Conservation (phyloP, 805 yeast species). For the Grigorovia humatica region DNA sequence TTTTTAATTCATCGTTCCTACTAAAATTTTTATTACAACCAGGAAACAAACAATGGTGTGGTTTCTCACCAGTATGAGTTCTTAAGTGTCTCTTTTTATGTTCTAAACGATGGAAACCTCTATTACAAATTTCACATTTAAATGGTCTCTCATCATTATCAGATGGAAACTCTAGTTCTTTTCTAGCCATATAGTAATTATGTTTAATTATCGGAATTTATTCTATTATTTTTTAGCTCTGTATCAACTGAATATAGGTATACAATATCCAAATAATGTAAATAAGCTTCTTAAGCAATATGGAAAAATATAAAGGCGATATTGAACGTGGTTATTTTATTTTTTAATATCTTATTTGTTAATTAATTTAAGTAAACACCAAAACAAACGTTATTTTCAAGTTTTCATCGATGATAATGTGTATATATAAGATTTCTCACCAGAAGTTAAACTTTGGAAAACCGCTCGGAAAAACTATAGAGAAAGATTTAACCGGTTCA, state of each 20-base stretch:
- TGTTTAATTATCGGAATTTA: background rate
- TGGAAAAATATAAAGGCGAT: too few species aligned
- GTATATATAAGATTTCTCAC: background rate
- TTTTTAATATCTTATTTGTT: background rate
- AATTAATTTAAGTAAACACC: too few species aligned
- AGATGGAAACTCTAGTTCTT: conserved; percentile 1
- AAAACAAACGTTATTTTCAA: background rate
- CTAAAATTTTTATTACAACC: conserved; percentile 76
- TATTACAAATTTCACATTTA: conserved; percentile 73
- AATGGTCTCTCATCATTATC: conserved; percentile 49
- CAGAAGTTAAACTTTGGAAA: background rate
- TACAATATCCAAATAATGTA: too few species aligned
- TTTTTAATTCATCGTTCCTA: conserved; percentile 74
- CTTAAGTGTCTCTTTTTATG: conserved; percentile 88
- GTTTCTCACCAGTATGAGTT: conserved; percentile 90
- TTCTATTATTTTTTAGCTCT: conserved; percentile 5
- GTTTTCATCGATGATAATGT: background rate
- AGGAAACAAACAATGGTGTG: conserved; percentile 74
- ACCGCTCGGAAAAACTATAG: background rate
- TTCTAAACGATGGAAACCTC: conserved; percentile 80
- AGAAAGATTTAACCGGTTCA: background rate
- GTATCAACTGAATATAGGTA: background rate
- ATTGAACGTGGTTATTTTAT: too few species aligned
- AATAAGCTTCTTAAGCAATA: too few species aligned
- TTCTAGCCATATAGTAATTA: background rate